Base-by-base conservation (phyloP, 1,139 yeast species). In the Yamadazyma trypodendri region DNA sequence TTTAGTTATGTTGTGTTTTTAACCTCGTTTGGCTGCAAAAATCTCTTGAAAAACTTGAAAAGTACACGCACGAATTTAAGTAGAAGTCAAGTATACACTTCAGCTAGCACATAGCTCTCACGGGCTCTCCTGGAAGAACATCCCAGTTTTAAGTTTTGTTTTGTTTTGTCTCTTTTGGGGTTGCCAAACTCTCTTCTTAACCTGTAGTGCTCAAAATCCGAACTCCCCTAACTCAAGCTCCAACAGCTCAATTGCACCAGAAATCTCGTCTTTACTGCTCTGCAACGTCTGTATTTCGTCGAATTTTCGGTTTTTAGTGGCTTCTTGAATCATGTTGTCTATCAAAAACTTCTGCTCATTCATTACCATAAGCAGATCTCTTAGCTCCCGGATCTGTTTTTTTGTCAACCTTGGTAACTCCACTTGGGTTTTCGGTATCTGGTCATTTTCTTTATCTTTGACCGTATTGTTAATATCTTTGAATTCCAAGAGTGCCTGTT, bases 291-390 rank as follows among this genome's bases (percentile, higher is more conserved):
- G 67, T 34, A 88, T 61, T 54, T 88, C 96, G 45, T 89, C 96
- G 54, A 87, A 88, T 46, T 79, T 77, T 31, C 97, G 66, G 39
- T 76, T 78, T 45, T 70, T 72, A 41, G 83, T 86, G 31, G 83
- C 77, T 14, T 74, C 78, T 4, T 70, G 66, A 15, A 85, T 74
- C 72, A 83, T 75, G 17, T 75, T 72, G 40, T 79, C 77, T 3
- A 90, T 81, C 44, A 90, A 60, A 50, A 77, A 88, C 52, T 72
- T 72, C 53, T 90, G 97, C 54, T 90, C 97, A 46, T 84, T 84
- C 60, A 88, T 65, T 11, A 90, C 96, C 83, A 89, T 84, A 40
- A 90, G 60, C 48, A 84, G 84, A 49, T 88, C 94, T 39, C 94
- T 68, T 25, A 75, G 61, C 40, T 72, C 73, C 37, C 86, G 66